Evolutionary conservation across 768 basidiomycete genomes (phyloP).

Genomic region (Kwoniella mangroviensis): DNA sequence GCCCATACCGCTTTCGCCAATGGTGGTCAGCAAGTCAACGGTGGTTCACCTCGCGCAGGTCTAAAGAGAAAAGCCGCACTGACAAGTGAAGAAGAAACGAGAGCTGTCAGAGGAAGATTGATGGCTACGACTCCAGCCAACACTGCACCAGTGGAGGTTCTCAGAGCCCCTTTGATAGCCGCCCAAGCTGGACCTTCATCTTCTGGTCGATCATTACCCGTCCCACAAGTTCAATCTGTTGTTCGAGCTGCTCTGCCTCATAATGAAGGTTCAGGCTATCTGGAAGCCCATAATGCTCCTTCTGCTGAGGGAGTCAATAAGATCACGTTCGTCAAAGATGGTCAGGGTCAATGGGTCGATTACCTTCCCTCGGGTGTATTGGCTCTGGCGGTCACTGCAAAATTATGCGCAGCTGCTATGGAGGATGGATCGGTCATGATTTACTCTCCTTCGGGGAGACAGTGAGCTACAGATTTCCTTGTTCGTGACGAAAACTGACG

Average conservation of each 20-base stretch:
- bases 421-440: constrained; percentile 80
- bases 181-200: constrained; percentile 36
- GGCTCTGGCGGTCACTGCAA: constrained; percentile 66
- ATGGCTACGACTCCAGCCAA: constrained; percentile 13
- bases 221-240: constrained; percentile 68
- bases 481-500: neutral
- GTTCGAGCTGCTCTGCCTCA: constrained; percentile 68
- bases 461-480: constrained; percentile 62
- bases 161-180: constrained; percentile 44
- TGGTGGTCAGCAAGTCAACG: constrained; percentile 5
- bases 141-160: constrained; percentile 5
- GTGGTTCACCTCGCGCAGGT: constrained; percentile 22
- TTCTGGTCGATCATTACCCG: constrained; percentile 59
- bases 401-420: constrained; percentile 76
- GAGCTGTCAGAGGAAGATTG: constrained; percentile 52
- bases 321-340: constrained; percentile 67
- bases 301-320: constrained; percentile 67
- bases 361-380: constrained; percentile 78
- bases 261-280: constrained; percentile 61
- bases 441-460: constrained; percentile 81
- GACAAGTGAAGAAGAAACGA: constrained; percentile 28
- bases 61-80: constrained; percentile 38
- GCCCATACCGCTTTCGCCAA: constrained; percentile 42
- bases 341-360: constrained; percentile 81
- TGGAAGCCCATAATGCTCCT: constrained; percentile 81